Evolutionary conservation across 2,329 filamentous ascomycete species (phyloP).

Genomic region (Penicillium vulpinum): DNA sequence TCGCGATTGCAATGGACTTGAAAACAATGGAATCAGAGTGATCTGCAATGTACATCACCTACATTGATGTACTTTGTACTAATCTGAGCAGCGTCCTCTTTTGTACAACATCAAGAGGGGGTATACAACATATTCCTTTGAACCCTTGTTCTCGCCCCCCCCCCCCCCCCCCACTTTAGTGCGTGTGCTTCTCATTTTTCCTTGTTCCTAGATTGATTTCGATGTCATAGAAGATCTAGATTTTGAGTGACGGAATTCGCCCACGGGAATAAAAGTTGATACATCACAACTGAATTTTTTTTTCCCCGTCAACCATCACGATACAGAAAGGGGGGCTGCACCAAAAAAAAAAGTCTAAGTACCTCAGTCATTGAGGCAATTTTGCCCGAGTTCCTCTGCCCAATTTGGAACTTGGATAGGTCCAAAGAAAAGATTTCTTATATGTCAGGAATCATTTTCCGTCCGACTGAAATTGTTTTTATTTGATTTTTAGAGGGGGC

Average conservation of each 20-base stretch:
- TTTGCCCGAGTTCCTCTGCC: background rate
- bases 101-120: background rate
- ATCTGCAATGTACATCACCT: constrained; percentile 15
- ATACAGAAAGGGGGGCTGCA: background rate
- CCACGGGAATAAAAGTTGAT: constrained; percentile 1
- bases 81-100: background rate
- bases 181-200: background rate
- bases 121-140: background rate
- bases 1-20: constrained; percentile 2
- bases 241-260: background rate
- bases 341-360: background rate
- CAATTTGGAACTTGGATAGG: background rate
- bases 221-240: constrained; percentile 1
- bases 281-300: constrained; percentile 4
- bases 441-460: constrained; percentile 9
- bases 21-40: constrained; percentile 13
- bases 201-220: background rate
- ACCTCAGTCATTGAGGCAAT: background rate
- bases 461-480: background rate
- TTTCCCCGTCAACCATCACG: constrained; percentile 1
- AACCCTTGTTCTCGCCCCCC: background rate
- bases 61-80: background rate
- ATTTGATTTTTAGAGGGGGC: background rate
- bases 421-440: background rate
- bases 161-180: background rate